Evolutionary conservation across 352 stramenopile genomes (phyloP).

Genomic region (Phytophthora citricola): DNA sequence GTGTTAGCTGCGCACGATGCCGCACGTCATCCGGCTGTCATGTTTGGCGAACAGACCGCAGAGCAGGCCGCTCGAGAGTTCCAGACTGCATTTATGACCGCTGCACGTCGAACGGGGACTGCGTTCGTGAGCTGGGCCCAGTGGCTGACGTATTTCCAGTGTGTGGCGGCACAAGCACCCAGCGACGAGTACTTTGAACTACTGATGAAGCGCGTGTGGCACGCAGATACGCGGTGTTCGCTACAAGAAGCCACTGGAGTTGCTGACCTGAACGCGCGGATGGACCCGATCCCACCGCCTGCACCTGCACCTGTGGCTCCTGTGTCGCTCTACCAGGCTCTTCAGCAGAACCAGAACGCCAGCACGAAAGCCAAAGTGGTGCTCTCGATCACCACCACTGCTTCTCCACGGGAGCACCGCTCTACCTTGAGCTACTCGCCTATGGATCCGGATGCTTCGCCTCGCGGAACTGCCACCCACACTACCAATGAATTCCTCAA

Average conservation of each 20-base stretch:
- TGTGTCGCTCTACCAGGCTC: constrained; percentile 60
- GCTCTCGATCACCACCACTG: constrained; percentile 42
- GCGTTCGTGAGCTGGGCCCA: constrained; percentile 75
- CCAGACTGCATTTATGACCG: constrained; percentile 52
- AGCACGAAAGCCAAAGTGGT: constrained; percentile 29
- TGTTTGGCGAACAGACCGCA: constrained; percentile 69
- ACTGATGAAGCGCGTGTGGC: constrained; percentile 76
- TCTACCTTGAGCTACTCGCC: constrained; percentile 7
- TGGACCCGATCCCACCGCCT: constrained; percentile 14
- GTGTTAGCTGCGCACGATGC: constrained; percentile 60
- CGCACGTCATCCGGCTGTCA: constrained; percentile 63
- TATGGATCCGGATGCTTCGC: constrained; percentile 40
- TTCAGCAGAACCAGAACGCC: constrained; percentile 50
- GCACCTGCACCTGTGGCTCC: constrained; percentile 19
- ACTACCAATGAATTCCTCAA: constrained; percentile 78
- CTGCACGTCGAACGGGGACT: constrained; percentile 35
- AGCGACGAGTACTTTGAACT: constrained; percentile 85
- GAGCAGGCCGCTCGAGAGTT: constrained; percentile 71
- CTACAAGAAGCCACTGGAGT: constrained; percentile 39
- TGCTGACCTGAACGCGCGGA: constrained; percentile 10
- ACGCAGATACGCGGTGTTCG: constrained; percentile 46
- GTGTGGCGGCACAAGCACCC: constrained; percentile 63
- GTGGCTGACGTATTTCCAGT: constrained; percentile 84
- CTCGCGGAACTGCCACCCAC: constrained; percentile 37
- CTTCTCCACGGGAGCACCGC: constrained; percentile 25